These are phyloP conservation scores for Russula vinacea DNA, from an alignment of 768 basidiomycete genomes.

Conservation along the genomic window DNA sequence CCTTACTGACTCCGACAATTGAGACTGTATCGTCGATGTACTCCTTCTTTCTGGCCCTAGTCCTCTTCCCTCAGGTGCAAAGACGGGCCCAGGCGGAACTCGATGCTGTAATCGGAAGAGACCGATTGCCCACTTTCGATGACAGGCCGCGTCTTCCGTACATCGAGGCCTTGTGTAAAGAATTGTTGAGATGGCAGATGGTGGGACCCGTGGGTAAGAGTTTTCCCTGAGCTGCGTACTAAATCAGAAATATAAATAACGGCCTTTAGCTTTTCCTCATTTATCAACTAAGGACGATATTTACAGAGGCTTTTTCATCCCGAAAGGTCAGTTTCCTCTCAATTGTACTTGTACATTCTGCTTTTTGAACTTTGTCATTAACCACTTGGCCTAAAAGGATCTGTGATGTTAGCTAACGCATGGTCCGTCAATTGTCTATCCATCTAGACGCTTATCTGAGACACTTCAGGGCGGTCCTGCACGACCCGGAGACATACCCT, in stretches of 20 bases:
- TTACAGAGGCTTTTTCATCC: constrained; percentile 16
- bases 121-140: constrained; percentile 33
- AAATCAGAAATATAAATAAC: neutral
- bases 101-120: constrained; percentile 32
- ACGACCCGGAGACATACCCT: constrained; percentile 19
- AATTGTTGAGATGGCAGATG: neutral
- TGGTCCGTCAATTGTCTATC: constrained; percentile 1
- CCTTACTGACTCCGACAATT: neutral
- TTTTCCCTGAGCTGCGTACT: neutral
- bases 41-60: constrained; percentile 13
- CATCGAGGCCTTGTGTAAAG: neutral
- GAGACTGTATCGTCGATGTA: constrained; percentile 17
- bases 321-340: constrained; percentile 13
- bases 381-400: neutral
- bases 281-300: constrained; percentile 13
- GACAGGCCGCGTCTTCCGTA: constrained; percentile 28
- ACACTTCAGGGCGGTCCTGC: constrained; percentile 23
- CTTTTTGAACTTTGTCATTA: neutral
- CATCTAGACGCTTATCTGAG: neutral
- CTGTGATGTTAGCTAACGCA: constrained; percentile 11
- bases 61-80: constrained; percentile 10
- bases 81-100: constrained; percentile 32
- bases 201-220: constrained; percentile 9
- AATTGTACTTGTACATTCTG: neutral
- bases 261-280: neutral